A percentile compares a stretch with the other conserved stretches of the same genome.
Conservation (phyloP, 345 rosid species). For the Eutrema heterophyllum region DNA sequence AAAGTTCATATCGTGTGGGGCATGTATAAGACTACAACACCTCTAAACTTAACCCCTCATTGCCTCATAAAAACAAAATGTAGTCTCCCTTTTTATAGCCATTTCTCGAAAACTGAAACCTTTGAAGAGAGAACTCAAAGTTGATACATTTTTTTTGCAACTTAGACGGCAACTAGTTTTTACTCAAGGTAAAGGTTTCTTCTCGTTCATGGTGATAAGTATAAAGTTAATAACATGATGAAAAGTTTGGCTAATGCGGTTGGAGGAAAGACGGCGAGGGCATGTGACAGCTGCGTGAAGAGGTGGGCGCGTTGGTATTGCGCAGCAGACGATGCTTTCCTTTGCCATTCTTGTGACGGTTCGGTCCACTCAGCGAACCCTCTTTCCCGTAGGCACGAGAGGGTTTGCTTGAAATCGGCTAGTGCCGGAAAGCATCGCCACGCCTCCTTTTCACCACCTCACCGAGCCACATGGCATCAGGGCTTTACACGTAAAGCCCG, state of each 20-base stretch:
- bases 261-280: constrained; percentile 82
- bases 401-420: constrained; percentile 64
- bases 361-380: constrained; percentile 86
- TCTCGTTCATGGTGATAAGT: constrained; percentile 8
- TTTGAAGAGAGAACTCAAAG: not conserved
- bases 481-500: constrained; percentile 84
- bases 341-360: constrained; percentile 81
- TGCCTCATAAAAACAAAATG: constrained; percentile 3
- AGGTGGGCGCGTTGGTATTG: constrained; percentile 92
- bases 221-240: constrained; percentile 31
- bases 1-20: constrained; percentile 33
- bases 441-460: constrained; percentile 21
- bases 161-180: not conserved
- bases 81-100: constrained; percentile 17
- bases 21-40: constrained; percentile 15
- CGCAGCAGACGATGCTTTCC: constrained; percentile 91
- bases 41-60: constrained; percentile 1
- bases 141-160: constrained; percentile 18
- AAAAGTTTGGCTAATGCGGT: constrained; percentile 56
- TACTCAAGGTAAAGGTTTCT: not conserved
- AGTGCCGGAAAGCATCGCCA: constrained; percentile 4
- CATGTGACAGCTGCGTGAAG: constrained; percentile 79
- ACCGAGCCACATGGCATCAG: constrained; percentile 53
- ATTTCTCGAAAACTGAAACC: constrained; percentile 11
- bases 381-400: constrained; percentile 70